Conservation (phyloP, 1,284 basidiomycete species). For the Leccinum griseonigrum region DNA sequence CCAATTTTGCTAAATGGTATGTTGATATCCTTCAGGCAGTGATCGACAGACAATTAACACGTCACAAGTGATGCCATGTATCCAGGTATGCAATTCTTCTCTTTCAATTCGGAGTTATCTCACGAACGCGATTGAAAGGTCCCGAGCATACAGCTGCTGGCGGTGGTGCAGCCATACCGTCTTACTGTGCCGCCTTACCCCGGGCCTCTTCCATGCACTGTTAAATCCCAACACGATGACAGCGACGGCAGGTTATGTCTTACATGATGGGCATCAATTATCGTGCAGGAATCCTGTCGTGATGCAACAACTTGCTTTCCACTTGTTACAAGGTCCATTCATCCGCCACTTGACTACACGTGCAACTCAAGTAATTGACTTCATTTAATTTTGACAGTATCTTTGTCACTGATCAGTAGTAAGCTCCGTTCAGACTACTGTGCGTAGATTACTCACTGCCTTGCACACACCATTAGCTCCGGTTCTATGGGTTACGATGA, state of each 20-base stretch:
- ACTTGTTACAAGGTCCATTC: constrained; percentile 20
- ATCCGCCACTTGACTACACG: neutral
- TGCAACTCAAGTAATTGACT: neutral
- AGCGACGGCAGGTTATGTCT: constrained; percentile 46
- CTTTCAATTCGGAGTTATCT: neutral
- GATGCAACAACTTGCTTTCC: constrained; percentile 35
- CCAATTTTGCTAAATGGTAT: constrained; percentile 54
- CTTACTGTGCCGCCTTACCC: constrained; percentile 48
- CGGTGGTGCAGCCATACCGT: constrained; percentile 43
- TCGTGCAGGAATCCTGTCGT: constrained; percentile 53
- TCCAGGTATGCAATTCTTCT: constrained; percentile 12
- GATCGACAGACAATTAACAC: neutral
- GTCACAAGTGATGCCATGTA: constrained; percentile 52
- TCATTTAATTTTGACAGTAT: constrained; percentile 16
- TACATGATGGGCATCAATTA: constrained; percentile 47
- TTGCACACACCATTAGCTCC: constrained; percentile 38
- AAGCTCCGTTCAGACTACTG: neutral
- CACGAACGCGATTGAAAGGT: constrained; percentile 31
- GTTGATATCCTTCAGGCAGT: neutral
- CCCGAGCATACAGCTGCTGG: constrained; percentile 43
- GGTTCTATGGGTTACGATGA: constrained; percentile 47
- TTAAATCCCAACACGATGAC: constrained; percentile 28
- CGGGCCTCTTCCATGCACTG: constrained; percentile 54
- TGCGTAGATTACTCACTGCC: neutral
- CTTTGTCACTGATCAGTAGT: constrained; percentile 29